Conservation (phyloP, 345 rosid species). For the Camelina sativa region DNA sequence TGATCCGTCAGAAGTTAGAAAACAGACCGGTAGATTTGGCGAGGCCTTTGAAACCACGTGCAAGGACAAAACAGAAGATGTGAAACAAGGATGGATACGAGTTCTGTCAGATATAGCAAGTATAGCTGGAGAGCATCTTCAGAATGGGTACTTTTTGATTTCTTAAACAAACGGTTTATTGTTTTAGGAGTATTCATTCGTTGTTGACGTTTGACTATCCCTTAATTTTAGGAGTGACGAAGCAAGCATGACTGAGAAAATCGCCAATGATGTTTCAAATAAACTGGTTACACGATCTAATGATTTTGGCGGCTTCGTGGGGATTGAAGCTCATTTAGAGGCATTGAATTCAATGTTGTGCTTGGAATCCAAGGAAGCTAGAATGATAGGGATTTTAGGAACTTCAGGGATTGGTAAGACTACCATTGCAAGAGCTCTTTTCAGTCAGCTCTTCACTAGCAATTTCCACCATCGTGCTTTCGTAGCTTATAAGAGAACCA, state of each 20-base stretch:
- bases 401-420: slow-evolving; percentile 56
- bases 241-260: slow-evolving; percentile 29
- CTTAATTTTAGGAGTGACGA: slow-evolving; percentile 8
- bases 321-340: slow-evolving; percentile 32
- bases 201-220: too few relatives aligned
- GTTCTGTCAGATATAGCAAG: slow-evolving; percentile 8
- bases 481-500: background rate
- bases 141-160: background rate
- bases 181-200: too few relatives aligned
- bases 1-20: slow-evolving; percentile 27
- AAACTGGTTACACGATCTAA: background rate
- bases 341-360: background rate
- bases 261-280: slow-evolving; percentile 20
- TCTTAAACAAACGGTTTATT: background rate
- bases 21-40: slow-evolving; percentile 7
- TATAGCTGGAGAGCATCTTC: slow-evolving; percentile 30
- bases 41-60: slow-evolving; percentile 4
- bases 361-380: background rate
- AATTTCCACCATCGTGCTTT: background rate
- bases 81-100: background rate
- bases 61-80: background rate
- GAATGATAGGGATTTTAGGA: slow-evolving; percentile 46
- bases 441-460: background rate
- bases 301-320: slow-evolving; percentile 17
- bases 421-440: slow-evolving; percentile 34